These are phyloP conservation scores for Penicillium verrucosum DNA, from an alignment of 2,329 filamentous ascomycete species.

Conservation along the genomic window DNA sequence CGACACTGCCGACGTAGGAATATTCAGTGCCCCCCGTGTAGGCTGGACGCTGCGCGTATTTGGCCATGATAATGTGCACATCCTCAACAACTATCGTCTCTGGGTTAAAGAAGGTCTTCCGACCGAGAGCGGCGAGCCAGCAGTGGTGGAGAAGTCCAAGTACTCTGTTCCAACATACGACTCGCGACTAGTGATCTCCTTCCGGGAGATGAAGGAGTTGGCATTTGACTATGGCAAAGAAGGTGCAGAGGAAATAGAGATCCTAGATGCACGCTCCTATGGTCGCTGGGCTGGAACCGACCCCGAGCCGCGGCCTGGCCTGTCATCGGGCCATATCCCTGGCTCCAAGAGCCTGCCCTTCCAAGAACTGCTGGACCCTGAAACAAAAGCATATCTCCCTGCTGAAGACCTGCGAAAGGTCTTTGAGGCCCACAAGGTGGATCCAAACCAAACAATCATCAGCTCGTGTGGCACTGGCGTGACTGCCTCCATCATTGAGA, in stretches of 20 bases:
- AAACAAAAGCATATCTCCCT: conserved; percentile 76
- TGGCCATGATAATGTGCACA: conserved; percentile 81
- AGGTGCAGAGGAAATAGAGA: conserved; percentile 76
- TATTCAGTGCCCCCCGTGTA: conserved; percentile 90
- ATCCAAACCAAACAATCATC: conserved; percentile 76
- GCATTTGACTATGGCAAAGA: conserved; percentile 75
- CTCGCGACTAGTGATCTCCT: conserved; percentile 67
- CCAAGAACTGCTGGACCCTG: conserved; percentile 72
- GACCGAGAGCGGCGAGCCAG: conserved; percentile 66
- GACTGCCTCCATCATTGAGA: conserved; percentile 86
- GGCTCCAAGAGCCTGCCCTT: conserved; percentile 81
- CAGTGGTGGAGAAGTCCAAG: conserved; percentile 40
- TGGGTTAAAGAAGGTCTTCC: conserved; percentile 84
- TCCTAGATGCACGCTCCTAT: conserved; percentile 78
- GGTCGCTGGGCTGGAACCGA: conserved; percentile 79
- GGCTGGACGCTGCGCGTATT: conserved; percentile 92
- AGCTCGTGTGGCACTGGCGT: conserved; percentile 91
- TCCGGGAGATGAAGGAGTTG: conserved; percentile 77
- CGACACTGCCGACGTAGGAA: conserved; percentile 83
- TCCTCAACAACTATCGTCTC: conserved; percentile 93
- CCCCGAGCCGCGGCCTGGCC: conserved; percentile 79
- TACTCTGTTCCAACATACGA: conserved; percentile 57
- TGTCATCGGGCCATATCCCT: conserved; percentile 89
- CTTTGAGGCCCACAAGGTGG: conserved; percentile 75
- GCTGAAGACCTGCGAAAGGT: conserved; percentile 68